Evolutionary conservation across 768 basidiomycete genomes (phyloP), one percentile per base, ranked within the genome.

Genomic region (Agaricus bisporus): DNA sequence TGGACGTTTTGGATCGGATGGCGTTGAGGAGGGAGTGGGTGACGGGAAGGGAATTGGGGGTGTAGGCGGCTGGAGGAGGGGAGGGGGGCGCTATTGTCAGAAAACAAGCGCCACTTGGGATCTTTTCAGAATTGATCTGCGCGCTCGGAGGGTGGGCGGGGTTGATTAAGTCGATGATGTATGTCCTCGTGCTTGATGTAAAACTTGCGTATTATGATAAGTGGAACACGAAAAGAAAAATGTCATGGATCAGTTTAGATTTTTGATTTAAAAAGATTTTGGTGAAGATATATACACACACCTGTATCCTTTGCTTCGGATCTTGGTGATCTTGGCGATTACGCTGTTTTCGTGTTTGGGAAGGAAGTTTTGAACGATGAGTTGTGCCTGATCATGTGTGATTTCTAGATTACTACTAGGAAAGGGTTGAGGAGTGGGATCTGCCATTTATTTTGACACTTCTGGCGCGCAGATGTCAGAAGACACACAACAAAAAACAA

Each of bases 1-100:
- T 72, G 15, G 70, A 67, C 6, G 82, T 78, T 37, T 67, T 62
- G 3, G 61, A 60, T 36, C 70, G 69, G 51, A 84, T 77, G 44
- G 66, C 66, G 29, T 64, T 50, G 49, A 80, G 68, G 41, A 82
- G 68, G 41, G 62, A 54, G 36, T 72, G 64, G 46, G 76, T 68
- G 5, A 69, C 59, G 2, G 70, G 58, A 11, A 79, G 69, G 28
- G 70, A 49, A 58, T 76, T 74, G 25, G 70, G 61, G 37, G 56
- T 69, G 59, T 67, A 74, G 29, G 50, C 32, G 41, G 37, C 12
- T 45, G 47, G 39, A 29, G 47, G 28, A 44, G 15, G 36, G 32
- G 17, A 22, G 41, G 60, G 57, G 26, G 48, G 3, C 22, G 39
- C 29, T 41, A 72, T 65, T 15, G 64, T 66, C 49, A 71, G 59